Evolutionary conservation across 805 yeast genomes (phyloP), one percentile per base, ranked within the genome.

Genomic region (Nakazawaea sp.): DNA sequence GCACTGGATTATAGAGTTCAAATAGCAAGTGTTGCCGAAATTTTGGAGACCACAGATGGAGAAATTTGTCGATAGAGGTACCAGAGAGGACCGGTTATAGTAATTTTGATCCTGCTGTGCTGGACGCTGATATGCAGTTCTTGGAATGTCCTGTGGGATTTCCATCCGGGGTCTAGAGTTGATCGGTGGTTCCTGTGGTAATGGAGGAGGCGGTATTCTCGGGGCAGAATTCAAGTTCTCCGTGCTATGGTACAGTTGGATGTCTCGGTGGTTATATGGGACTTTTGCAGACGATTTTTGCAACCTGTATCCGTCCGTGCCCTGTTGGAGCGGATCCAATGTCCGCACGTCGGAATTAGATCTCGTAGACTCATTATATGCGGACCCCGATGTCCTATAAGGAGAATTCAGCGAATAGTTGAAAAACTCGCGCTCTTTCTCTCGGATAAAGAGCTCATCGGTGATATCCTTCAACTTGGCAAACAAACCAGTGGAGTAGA

Each of bases 1-100:
- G 43, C 86, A 70, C 53, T 83, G 94, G 10, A 83, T 52, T 63
- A 83, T 77, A 51, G 82, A 73, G 50, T 83, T 83, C 40, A 83
- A 76, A 51, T 83, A 83, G 48, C 94, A 83, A 0, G 89, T 79
- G 29, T 79, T 78, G 1, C 88, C 87, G 56, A 72, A 62, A 50
- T 83, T 83, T 42, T 72, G 61, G 35, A 83, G 55, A 1, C 89
- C 85, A 37, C 83, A 77, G 12, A 78, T 64, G 10, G 33, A 37
- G 16, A 16, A 5, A 7, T 5, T 5, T 13, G 30, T 11, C 7
- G 18, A 13, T 13, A 9, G 18, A 19, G 19, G 19, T 28, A 20
- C 18, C 30, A 21, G 21, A 23, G 13, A 30, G 6, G 30, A 28
- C n/a, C 23, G 33, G 41, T n/a, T 16, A 31, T 7, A 10, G 28